phyloP scores from a whole-genome alignment of 2,329 filamentous ascomycete genomes.

The Exserohilum turcica region DNA sequence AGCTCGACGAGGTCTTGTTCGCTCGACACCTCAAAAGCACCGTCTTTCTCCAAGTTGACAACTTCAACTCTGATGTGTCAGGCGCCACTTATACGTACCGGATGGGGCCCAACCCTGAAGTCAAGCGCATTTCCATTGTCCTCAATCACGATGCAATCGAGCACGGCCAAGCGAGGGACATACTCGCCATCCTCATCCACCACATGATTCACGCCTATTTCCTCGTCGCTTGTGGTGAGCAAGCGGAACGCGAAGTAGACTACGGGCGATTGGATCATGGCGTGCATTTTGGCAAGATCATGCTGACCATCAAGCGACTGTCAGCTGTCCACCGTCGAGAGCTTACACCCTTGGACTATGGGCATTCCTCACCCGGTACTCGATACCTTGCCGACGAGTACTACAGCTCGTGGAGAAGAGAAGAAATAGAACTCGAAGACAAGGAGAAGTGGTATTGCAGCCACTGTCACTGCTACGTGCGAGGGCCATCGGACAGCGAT shows the following conservation, averaged over 20 bases:
- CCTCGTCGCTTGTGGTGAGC: constrained; percentile 49
- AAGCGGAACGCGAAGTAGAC: constrained; percentile 36
- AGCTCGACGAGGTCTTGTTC: constrained; percentile 46
- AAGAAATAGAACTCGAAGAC: neutral
- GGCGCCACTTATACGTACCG: constrained; percentile 47
- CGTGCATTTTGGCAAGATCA: constrained; percentile 49
- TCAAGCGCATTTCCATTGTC: constrained; percentile 46
- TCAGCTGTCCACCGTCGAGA: constrained; percentile 30
- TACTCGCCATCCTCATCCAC: constrained; percentile 49
- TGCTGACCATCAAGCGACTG: constrained; percentile 46
- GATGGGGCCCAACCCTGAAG: constrained; percentile 25
- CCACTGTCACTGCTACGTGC: constrained; percentile 27
- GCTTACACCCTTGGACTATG: constrained; percentile 44
- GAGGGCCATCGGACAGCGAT: constrained; percentile 21
- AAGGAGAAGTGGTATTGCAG: constrained; percentile 32
- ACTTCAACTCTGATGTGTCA: constrained; percentile 32
- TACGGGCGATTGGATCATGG: constrained; percentile 48
- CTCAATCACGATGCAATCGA: constrained; percentile 33
- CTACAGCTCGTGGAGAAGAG: constrained; percentile 3
- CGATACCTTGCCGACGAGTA: constrained; percentile 21
- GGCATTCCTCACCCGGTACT: constrained; percentile 19
- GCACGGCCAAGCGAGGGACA: constrained; percentile 36
- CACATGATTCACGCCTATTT: constrained; percentile 56
- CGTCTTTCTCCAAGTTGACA: constrained; percentile 43
- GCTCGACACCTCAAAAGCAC: constrained; percentile 45